phyloP scores from a whole-genome alignment of 805 yeast genomes.

The Jamesozyma hellenica region DNA sequence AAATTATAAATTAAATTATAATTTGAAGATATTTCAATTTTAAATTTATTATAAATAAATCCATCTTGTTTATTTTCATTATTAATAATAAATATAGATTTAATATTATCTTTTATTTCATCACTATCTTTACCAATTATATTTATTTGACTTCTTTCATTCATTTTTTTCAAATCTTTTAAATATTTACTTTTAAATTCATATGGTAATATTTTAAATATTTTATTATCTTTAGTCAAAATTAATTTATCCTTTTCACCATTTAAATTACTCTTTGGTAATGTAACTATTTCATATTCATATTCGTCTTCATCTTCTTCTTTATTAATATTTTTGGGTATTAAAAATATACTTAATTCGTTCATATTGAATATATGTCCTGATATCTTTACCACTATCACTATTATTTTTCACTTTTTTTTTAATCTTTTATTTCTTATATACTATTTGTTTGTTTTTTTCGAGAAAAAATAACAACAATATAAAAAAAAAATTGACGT shows the following conservation, averaged over 20 bases:
- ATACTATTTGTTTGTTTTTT: too few species aligned
- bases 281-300: conserved; percentile 6
- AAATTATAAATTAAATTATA: conserved; percentile 22
- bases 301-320: background rate
- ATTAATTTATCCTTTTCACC: conserved; percentile 14
- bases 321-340: background rate
- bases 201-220: background rate
- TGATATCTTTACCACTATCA: too few species aligned
- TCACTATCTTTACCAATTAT: conserved; percentile 21
- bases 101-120: conserved; percentile 10
- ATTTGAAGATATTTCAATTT: conserved; percentile 10
- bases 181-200: conserved; percentile 13
- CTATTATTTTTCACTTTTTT: too few species aligned
- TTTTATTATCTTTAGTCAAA: conserved; percentile 1
- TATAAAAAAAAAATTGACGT: too few species aligned
- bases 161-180: conserved; percentile 12
- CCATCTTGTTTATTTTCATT: conserved; percentile 17
- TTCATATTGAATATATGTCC: too few species aligned
- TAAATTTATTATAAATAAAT: conserved; percentile 13
- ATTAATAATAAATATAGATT: conserved; percentile 20
- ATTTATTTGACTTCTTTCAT: conserved; percentile 11
- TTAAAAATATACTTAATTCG: too few species aligned
- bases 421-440: too few species aligned
- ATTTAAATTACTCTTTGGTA: conserved; percentile 20
- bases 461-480: too few species aligned